These are phyloP conservation scores for Hyphopichia pseudoburtonii DNA, from an alignment of 1,139 yeast genomes.

Conservation along the genomic window DNA sequence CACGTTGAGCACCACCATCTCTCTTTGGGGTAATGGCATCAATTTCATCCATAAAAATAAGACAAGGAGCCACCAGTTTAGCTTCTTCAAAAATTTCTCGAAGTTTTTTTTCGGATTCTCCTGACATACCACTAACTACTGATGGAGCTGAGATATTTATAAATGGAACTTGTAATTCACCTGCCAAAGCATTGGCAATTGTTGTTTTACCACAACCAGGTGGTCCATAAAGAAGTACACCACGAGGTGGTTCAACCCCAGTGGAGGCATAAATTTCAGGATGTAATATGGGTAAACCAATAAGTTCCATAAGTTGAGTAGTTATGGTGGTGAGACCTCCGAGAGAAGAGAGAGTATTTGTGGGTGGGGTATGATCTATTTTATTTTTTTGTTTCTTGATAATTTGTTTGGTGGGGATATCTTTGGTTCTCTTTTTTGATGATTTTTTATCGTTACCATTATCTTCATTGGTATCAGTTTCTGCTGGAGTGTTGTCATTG, in stretches of 20 bases:
- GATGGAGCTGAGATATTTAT: slow-evolving; percentile 92
- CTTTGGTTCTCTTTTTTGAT: slow-evolving; percentile 33
- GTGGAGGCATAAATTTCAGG: slow-evolving; percentile 87
- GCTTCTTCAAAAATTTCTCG: slow-evolving; percentile 96
- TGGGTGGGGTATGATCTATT: slow-evolving; percentile 70
- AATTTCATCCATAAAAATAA: slow-evolving; percentile 90
- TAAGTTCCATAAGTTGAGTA: slow-evolving; percentile 81
- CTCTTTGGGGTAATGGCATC: slow-evolving; percentile 98
- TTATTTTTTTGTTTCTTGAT: slow-evolving; percentile 45
- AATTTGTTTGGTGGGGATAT: slow-evolving; percentile 18
- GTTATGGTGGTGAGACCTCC: slow-evolving; percentile 91
- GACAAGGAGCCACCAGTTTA: slow-evolving; percentile 82
- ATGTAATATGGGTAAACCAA: slow-evolving; percentile 88
- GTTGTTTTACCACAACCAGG: slow-evolving; percentile 99
- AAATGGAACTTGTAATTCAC: slow-evolving; percentile 91
- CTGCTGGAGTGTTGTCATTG: slow-evolving; percentile 12
- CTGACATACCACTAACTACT: slow-evolving; percentile 99
- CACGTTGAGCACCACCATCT: slow-evolving; percentile 93
- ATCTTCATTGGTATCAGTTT: slow-evolving; percentile 7
- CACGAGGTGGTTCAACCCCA: slow-evolving; percentile 97
- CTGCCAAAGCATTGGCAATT: slow-evolving; percentile 93
- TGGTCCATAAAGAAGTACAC: slow-evolving; percentile 92
- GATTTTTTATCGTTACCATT: slow-evolving; percentile 18
- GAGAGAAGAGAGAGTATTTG: slow-evolving; percentile 61
- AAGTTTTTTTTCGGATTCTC: slow-evolving; percentile 92